Evolutionary conservation across 139 green algal genomes (phyloP), one percentile per base, ranked within the genome.

Genomic region (Volvox africanus): DNA sequence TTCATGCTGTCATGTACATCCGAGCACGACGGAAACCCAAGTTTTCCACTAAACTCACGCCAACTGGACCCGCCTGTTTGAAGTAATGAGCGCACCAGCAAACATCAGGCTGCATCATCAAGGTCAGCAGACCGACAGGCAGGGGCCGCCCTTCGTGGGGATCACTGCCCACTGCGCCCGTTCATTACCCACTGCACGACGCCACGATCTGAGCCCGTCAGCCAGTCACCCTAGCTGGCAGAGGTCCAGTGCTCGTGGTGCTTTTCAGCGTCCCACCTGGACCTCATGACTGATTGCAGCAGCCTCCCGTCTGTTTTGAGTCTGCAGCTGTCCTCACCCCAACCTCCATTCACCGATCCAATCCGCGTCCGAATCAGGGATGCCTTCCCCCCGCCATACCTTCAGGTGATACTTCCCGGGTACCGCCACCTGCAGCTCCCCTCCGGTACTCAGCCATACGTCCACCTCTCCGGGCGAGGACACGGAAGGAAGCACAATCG

Each of bases 401-500:
- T 90, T 21, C 18, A 90, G 50, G 1, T 77, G 71, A 69, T 83
- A 90, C 50, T 36, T 90, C 36, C 69, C 86, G 0, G 71, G 50
- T 55, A 83, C 86, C 19, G 71, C 11, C 86, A 90, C 50, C 2
- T 62, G 86, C 50, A 90, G 86, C 86, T 44, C 30, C 71, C 50
- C 50, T 32, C n/a, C 55, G 1, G 13, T 71, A 17, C 16, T 71
- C 71, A 90, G 86, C 86, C 73, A 83, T 32, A 83, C 86, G 5
- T 90, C 69, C 73, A 90, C 86, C 73, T 90, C 73, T n/a, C 19
- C 71, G 24, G 86, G 86, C 19, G 35, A 65, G 19, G 21, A 32
- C 19, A 83, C 73, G 24, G 33, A 73, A 1, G 86, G 86, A 30
- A 90, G 73, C 30, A 65, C 9, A 16, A 90, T 75, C 73, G n/a